Conservation (phyloP, 768 basidiomycete species). For the Leccinum fibrillosum region DNA sequence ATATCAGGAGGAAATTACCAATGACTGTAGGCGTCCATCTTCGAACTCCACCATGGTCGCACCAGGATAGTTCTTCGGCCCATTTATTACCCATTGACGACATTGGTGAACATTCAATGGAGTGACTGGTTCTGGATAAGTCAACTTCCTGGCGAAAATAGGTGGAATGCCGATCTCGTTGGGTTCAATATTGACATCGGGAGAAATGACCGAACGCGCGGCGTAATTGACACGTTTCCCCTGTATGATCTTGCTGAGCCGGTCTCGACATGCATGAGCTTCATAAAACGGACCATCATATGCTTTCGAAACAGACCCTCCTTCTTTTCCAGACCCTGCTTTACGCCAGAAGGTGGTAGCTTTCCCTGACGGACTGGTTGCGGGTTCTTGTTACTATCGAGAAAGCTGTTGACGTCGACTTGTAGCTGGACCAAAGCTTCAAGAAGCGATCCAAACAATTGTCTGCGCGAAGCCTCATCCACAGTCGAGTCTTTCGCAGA, state of each 20-base stretch:
- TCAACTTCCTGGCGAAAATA: slow-evolving; percentile 93
- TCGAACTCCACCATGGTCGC: slow-evolving; percentile 95
- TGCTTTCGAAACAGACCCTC: slow-evolving; percentile 97
- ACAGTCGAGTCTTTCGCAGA: slow-evolving; percentile 54
- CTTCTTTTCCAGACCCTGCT: slow-evolving; percentile 97
- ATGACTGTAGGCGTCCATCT: slow-evolving; percentile 81
- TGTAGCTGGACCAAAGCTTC: slow-evolving; percentile 88
- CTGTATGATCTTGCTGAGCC: slow-evolving; percentile 37
- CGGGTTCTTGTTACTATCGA: slow-evolving; percentile 96
- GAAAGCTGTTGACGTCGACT: slow-evolving; percentile 92
- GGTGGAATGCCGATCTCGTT: slow-evolving; percentile 98
- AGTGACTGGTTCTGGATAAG: slow-evolving; percentile 97
- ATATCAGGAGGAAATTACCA: slow-evolving; percentile 44
- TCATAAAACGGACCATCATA: slow-evolving; percentile 80
- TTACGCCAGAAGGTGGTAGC: slow-evolving; percentile 88
- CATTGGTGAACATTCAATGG: slow-evolving; percentile 85
- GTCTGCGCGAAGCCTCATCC: slow-evolving; percentile 50
- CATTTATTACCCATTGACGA: slow-evolving; percentile 87
- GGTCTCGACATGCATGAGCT: not conserved
- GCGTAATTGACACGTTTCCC: slow-evolving; percentile 99
- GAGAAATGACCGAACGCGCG: slow-evolving; percentile 99
- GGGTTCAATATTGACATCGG: slow-evolving; percentile 98
- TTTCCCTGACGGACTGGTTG: slow-evolving; percentile 81
- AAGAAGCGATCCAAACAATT: slow-evolving; percentile 65
- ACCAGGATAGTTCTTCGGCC: slow-evolving; percentile 85